These are phyloP conservation scores for Dittrichia graveolens DNA, from an alignment of 129 eudicot genomes.

Conservation along the genomic window DNA sequence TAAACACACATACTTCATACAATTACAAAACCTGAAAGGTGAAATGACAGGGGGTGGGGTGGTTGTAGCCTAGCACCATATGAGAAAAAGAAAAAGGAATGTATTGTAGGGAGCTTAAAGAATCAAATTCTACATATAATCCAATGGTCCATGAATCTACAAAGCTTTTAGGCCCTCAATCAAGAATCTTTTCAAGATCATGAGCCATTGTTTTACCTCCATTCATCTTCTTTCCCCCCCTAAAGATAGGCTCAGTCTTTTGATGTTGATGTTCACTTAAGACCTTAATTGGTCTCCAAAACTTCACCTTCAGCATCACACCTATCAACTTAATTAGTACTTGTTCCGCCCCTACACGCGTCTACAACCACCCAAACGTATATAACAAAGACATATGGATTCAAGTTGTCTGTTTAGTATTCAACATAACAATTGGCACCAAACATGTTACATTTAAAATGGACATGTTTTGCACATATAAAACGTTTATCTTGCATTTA, in stretches of 20 bases:
- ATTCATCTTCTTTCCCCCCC: constrained; percentile 25
- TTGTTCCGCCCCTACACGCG: neutral
- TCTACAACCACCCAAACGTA: neutral
- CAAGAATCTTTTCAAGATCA: constrained; percentile 36
- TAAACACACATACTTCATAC: neutral
- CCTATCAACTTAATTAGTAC: constrained; percentile 12
- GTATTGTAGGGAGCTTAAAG: constrained; percentile 26
- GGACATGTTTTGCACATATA: neutral
- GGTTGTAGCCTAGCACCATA: constrained; percentile 24
- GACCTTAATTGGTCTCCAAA: constrained; percentile 17
- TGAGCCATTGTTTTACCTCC: constrained; percentile 39
- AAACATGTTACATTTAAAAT: neutral
- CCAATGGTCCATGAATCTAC: constrained; percentile 39
- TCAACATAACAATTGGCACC: neutral
- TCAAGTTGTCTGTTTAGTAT: neutral
- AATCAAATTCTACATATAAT: constrained; percentile 39
- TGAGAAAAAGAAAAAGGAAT: constrained; percentile 22
- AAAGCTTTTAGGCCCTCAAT: constrained; percentile 31
- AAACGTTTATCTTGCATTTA: neutral
- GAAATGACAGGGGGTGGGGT: constrained; percentile 35
- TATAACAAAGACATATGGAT: neutral
- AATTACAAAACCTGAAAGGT: constrained; percentile 13
- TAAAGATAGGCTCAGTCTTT: constrained; percentile 29
- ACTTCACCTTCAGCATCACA: constrained; percentile 16
- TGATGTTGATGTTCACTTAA: constrained; percentile 42